Percentiles rank a stretch among this genome's conserved stretches.
Evolutionary conservation across 208 protist species (phyloP).

Genomic region (Crithidia acanthocephali): DNA sequence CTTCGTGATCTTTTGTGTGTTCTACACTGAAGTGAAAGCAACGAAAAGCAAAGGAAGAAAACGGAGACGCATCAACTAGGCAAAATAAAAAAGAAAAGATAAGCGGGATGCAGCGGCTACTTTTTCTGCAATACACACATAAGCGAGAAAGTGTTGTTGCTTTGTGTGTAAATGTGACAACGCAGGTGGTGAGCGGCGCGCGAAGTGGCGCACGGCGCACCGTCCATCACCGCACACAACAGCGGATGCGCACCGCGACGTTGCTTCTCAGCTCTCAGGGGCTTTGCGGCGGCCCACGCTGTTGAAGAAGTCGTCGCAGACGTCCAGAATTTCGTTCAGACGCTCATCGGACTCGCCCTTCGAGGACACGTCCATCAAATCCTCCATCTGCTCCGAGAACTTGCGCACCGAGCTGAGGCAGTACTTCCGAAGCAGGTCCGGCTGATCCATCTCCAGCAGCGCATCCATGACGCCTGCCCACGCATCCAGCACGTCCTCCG

Average conservation of each 20-base stretch:
- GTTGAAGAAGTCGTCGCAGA: conserved; percentile 85
- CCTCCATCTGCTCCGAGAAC: conserved; percentile 75
- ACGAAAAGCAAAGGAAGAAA: not conserved
- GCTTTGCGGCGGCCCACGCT: conserved; percentile 33
- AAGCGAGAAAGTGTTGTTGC: too few species aligned
- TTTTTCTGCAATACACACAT: too few species aligned
- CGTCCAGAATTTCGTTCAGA: conserved; percentile 87
- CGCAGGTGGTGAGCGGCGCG: too few species aligned
- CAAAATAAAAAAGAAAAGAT: too few species aligned
- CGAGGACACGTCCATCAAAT: conserved; percentile 69
- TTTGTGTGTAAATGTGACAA: too few species aligned
- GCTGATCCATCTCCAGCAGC: conserved; percentile 49
- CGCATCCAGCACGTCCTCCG: conserved; percentile 70
- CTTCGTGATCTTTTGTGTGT: too few species aligned
- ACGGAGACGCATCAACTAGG: not conserved
- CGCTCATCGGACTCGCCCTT: conserved; percentile 82
- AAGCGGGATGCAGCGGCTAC: too few species aligned
- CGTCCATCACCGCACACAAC: too few species aligned
- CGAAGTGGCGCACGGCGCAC: too few species aligned
- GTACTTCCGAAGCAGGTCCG: conserved; percentile 64
- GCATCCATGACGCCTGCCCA: conserved; percentile 71
- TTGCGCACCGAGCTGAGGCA: conserved; percentile 64
- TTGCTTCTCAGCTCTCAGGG: not conserved
- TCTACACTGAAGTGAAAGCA: too few species aligned
- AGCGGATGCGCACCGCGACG: too few species aligned